Percentiles rank a stretch among this genome's conserved stretches.
Evolutionary conservation across 192 early-diverging fungal genomes (phyloP).

Genomic region (Backusella circina): DNA sequence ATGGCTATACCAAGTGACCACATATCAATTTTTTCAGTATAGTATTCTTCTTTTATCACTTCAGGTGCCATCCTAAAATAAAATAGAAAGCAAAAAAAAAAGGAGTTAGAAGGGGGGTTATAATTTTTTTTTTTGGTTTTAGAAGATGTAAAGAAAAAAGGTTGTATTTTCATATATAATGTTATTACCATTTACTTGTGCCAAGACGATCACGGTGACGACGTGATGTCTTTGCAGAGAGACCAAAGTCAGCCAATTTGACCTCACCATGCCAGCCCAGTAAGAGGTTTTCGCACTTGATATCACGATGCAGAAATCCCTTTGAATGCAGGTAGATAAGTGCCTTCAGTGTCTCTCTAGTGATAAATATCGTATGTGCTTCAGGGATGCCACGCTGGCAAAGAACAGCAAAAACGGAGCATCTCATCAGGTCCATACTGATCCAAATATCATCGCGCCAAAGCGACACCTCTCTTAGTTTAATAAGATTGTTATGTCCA

Average conservation of each 20-base stretch:
- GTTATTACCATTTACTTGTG: conserved; percentile 34
- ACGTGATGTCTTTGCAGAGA: conserved; percentile 23
- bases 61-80: conserved; percentile 47
- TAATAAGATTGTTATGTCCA: conserved; percentile 31
- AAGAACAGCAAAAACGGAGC: conserved; percentile 39
- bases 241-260: conserved; percentile 44
- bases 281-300: conserved; percentile 46
- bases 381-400: conserved; percentile 41
- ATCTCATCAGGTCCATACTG: conserved; percentile 39
- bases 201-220: conserved; percentile 35
- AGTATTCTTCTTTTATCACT: conserved; percentile 40
- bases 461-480: conserved; percentile 31
- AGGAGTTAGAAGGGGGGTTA: neutral
- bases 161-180: neutral
- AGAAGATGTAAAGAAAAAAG: neutral
- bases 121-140: neutral
- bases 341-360: conserved; percentile 35
- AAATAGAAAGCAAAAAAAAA: neutral
- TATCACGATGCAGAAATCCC: conserved; percentile 45
- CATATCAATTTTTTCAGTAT: conserved; percentile 46
- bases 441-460: conserved; percentile 41
- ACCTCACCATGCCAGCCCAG: conserved; percentile 38
- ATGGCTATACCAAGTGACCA: conserved; percentile 50
- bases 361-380: conserved; percentile 35
- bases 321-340: conserved; percentile 37